Evolutionary conservation across 495 filamentous ascomycete genomes (phyloP).

Genomic region (Hyaloscypha hepaticicola): DNA sequence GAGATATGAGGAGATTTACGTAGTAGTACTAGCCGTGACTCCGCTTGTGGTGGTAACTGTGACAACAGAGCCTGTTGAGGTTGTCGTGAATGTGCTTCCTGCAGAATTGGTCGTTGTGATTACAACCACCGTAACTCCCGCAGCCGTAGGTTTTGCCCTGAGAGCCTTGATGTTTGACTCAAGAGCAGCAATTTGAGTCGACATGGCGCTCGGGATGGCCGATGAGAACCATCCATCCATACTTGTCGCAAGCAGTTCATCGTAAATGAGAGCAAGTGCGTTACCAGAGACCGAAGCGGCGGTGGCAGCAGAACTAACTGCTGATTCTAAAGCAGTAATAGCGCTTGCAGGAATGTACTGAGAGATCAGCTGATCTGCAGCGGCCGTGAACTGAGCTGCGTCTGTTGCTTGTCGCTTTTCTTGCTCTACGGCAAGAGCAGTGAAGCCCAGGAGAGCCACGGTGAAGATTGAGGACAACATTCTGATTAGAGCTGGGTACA

Average conservation of each 20-base stretch:
- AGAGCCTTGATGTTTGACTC: constrained; percentile 12
- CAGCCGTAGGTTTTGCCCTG: background rate
- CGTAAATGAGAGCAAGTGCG: constrained; percentile 13
- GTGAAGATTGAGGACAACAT: constrained; percentile 18
- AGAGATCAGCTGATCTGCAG: constrained; percentile 26
- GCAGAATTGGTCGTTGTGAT: constrained; percentile 13
- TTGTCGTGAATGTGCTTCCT: constrained; percentile 15
- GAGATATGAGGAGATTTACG: background rate
- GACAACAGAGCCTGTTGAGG: background rate
- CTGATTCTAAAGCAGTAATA: constrained; percentile 7
- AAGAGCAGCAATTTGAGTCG: constrained; percentile 18
- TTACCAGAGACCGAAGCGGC: constrained; percentile 23
- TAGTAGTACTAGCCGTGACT: background rate
- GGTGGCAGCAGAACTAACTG: constrained; percentile 19
- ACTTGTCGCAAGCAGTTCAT: constrained; percentile 11
- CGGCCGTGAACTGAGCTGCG: constrained; percentile 20
- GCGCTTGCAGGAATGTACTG: constrained; percentile 23
- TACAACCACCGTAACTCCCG: background rate
- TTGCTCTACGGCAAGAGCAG: constrained; percentile 10
- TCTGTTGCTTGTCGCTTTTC: constrained; percentile 16
- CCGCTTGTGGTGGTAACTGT: background rate
- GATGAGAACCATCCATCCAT: constrained; percentile 27
- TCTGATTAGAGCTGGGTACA: background rate
- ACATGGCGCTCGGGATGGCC: constrained; percentile 19
- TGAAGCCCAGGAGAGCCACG: constrained; percentile 10